Evolutionary conservation across 495 filamentous ascomycete species (phyloP).

Genomic region (Daldinia bambusicola): DNA sequence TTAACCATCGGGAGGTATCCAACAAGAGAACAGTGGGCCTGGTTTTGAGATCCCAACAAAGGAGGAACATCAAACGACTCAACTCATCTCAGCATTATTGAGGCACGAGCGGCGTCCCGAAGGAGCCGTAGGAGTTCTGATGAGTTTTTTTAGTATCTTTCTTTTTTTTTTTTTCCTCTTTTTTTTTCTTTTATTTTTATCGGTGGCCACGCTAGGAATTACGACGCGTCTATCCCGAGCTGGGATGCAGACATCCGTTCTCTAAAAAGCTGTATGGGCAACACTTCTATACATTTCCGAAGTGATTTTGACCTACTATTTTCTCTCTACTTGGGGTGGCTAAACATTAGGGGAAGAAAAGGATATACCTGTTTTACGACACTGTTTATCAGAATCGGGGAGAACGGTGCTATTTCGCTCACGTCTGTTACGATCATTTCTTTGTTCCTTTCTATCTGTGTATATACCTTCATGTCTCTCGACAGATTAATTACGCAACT

Average conservation of each 20-base stretch:
- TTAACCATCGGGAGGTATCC: constrained; percentile 28
- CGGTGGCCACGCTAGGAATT: constrained; percentile 20
- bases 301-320: constrained; percentile 9
- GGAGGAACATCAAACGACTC: neutral
- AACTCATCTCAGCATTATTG: constrained; percentile 2
- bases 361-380: constrained; percentile 34
- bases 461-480: constrained; percentile 29
- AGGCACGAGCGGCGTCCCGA: constrained; percentile 16
- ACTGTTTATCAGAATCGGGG: constrained; percentile 30
- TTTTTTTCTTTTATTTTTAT: neutral
- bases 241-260: constrained; percentile 10
- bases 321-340: constrained; percentile 27
- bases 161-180: too few species aligned
- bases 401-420: constrained; percentile 29
- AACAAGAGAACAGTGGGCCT: neutral
- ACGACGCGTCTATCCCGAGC: constrained; percentile 20
- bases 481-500: constrained; percentile 7
- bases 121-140: constrained; percentile 28
- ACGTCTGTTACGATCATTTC: constrained; percentile 38
- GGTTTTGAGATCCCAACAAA: constrained; percentile 11
- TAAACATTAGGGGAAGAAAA: constrained; percentile 30
- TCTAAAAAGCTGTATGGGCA: constrained; percentile 18
- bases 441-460: constrained; percentile 24
- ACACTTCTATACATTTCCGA: constrained; percentile 8
- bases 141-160: neutral